Percentiles rank a stretch among this genome's conserved stretches.
These are phyloP conservation scores for Saturnispora serradocipensis DNA, from an alignment of 805 yeast genomes.

Conservation along the genomic window DNA sequence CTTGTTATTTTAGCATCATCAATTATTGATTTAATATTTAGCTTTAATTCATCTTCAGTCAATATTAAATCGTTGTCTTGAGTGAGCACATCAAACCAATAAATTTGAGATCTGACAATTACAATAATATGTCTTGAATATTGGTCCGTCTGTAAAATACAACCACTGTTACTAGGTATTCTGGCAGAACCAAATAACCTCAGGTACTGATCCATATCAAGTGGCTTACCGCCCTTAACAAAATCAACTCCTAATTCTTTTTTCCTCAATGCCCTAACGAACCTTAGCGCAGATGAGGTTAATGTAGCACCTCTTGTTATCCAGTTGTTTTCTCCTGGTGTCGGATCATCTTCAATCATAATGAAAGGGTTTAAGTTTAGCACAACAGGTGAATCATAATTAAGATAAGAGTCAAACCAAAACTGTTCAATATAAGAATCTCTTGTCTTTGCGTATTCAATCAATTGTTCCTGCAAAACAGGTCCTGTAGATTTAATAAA, in stretches of 20 bases:
- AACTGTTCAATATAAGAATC: conserved; percentile 86
- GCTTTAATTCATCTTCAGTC: conserved; percentile 63
- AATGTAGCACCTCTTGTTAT: conserved; percentile 74
- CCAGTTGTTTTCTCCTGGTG: conserved; percentile 54
- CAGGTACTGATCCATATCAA: conserved; percentile 89
- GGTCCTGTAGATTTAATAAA: conserved; percentile 50
- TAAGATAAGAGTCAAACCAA: conserved; percentile 86
- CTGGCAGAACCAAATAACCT: conserved; percentile 82
- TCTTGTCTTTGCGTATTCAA: conserved; percentile 51
- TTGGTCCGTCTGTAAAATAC: conserved; percentile 75
- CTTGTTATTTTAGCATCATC: conserved; percentile 56
- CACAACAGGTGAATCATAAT: conserved; percentile 87
- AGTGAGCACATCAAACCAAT: conserved; percentile 91
- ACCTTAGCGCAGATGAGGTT: conserved; percentile 67
- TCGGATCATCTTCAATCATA: conserved; percentile 85
- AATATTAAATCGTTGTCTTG: conserved; percentile 59
- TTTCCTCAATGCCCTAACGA: conserved; percentile 68
- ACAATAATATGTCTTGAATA: conserved; percentile 75
- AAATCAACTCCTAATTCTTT: conserved; percentile 66
- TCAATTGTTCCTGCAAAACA: conserved; percentile 52
- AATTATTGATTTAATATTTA: conserved; percentile 67
- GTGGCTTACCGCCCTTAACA: conserved; percentile 48
- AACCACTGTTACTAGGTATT: conserved; percentile 74
- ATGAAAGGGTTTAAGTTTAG: conserved; percentile 85
- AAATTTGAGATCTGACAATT: conserved; percentile 76